Evolutionary conservation across 139 green algal genomes (phyloP).

Genomic region (Chlorella sorokiniana): DNA sequence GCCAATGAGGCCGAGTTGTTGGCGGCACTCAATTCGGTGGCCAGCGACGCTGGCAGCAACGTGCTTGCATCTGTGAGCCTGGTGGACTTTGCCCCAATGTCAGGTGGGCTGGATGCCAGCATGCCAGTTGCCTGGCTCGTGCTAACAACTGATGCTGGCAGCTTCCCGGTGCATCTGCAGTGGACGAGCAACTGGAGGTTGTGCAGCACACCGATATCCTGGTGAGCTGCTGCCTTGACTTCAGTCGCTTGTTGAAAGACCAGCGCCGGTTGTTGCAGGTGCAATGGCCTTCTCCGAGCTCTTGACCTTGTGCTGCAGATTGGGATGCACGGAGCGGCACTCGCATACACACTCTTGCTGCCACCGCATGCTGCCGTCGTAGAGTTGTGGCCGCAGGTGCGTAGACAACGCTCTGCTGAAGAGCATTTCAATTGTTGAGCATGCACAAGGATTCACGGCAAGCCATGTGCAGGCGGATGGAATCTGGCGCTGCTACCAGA

Average conservation of each 20-base stretch:
- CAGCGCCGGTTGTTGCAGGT: too few relatives aligned
- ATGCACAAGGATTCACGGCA: background rate
- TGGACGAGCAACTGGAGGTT: slow-evolving; percentile 75
- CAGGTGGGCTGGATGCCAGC: background rate
- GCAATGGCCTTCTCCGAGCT: too few relatives aligned
- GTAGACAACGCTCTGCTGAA: background rate
- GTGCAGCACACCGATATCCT: slow-evolving; percentile 72
- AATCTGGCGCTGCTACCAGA: slow-evolving; percentile 38
- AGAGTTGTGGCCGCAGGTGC: slow-evolving; percentile 60
- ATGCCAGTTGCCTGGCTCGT: background rate
- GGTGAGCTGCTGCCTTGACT: too few relatives aligned
- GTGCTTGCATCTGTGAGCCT: background rate
- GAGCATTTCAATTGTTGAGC: too few relatives aligned
- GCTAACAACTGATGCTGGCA: background rate
- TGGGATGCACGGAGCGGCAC: slow-evolving; percentile 79
- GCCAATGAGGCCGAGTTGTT: slow-evolving; percentile 32
- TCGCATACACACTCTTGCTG: slow-evolving; percentile 80
- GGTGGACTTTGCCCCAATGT: slow-evolving; percentile 27
- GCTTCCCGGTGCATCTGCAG: background rate
- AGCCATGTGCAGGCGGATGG: slow-evolving; percentile 5
- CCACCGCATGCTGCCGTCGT: slow-evolving; percentile 74
- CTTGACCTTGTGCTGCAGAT: too few relatives aligned
- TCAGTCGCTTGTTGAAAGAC: too few relatives aligned
- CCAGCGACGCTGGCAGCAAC: background rate
- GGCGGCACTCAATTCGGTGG: background rate